A percentile compares a stretch with the other conserved stretches of the same genome.
These are phyloP conservation scores for Orbilia blumenaviensis DNA, from an alignment of 2,329 filamentous ascomycete species.

Conservation along the genomic window DNA sequence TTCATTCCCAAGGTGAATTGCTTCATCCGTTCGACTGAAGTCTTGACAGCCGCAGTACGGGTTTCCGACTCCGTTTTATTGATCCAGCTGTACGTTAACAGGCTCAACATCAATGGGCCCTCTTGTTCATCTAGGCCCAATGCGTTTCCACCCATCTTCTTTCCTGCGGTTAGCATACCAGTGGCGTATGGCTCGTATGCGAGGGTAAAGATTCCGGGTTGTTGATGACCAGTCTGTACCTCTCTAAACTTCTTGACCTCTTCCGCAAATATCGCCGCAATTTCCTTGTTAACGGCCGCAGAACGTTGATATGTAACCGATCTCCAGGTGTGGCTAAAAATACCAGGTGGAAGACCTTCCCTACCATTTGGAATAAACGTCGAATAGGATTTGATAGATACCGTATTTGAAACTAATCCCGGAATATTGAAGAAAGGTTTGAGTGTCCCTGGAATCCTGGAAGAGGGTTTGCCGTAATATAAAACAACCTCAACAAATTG, in stretches of 20 bases:
- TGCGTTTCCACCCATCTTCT: constrained; percentile 11
- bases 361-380: constrained; percentile 1
- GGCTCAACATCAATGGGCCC: constrained; percentile 2
- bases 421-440: constrained; percentile 23
- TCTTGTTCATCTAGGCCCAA: constrained; percentile 16
- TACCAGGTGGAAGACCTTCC: neutral
- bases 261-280: constrained; percentile 9
- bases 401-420: constrained; percentile 2
- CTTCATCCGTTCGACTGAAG: constrained; percentile 14
- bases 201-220: constrained; percentile 18
- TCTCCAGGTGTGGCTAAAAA: constrained; percentile 27
- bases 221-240: neutral
- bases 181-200: constrained; percentile 19
- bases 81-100: constrained; percentile 22
- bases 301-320: constrained; percentile 17
- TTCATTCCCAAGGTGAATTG: neutral
- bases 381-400: neutral
- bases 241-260: neutral
- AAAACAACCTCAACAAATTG: constrained; percentile 12
- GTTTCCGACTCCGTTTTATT: constrained; percentile 9
- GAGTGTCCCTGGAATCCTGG: neutral
- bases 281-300: neutral
- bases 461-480: constrained; percentile 15
- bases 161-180: neutral
- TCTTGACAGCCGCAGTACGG: constrained; percentile 7